Conservation (phyloP, 805 yeast genomes). For the Hanseniaspora valbyensis region DNA sequence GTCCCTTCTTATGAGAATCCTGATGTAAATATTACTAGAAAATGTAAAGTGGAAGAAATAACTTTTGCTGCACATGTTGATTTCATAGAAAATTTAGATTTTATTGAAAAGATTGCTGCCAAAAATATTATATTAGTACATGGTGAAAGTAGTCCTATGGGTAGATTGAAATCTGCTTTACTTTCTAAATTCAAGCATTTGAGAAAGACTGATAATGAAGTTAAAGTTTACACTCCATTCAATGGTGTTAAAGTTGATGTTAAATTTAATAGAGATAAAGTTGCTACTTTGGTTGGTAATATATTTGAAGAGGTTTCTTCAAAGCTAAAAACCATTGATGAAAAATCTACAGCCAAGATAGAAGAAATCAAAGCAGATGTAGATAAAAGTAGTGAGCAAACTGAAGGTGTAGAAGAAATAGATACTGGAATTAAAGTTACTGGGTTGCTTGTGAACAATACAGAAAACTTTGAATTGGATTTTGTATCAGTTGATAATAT, state of each 20-base stretch:
- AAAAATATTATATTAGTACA: conserved; percentile 81
- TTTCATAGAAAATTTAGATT: conserved; percentile 81
- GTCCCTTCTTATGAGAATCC: conserved; percentile 76
- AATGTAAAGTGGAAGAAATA: conserved; percentile 79
- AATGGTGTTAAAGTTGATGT: conserved; percentile 73
- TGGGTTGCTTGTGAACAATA: conserved; percentile 72
- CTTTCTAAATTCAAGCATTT: conserved; percentile 71
- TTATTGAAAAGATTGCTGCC: conserved; percentile 81
- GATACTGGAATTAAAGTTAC: conserved; percentile 37
- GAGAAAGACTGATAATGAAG: conserved; percentile 80
- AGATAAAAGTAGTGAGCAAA: conserved; percentile 38
- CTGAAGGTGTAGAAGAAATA: conserved; percentile 32
- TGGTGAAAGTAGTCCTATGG: conserved; percentile 98
- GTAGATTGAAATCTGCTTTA: conserved; percentile 85
- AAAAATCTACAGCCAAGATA: conserved; percentile 33
- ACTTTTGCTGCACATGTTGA: conserved; percentile 99
- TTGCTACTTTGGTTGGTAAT: conserved; percentile 64
- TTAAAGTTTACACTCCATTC: conserved; percentile 81
- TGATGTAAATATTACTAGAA: conserved; percentile 73
- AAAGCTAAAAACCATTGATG: conserved; percentile 3
- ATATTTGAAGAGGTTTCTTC: conserved; percentile 37
- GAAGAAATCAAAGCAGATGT: conserved; percentile 66
- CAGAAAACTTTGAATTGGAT: conserved; percentile 75
- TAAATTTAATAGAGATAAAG: conserved; percentile 68
- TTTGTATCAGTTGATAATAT: conserved; percentile 76